Evolutionary conservation across 768 basidiomycete genomes (phyloP), one percentile per base, ranked within the genome.

Genomic region (Kwoniella pini): DNA sequence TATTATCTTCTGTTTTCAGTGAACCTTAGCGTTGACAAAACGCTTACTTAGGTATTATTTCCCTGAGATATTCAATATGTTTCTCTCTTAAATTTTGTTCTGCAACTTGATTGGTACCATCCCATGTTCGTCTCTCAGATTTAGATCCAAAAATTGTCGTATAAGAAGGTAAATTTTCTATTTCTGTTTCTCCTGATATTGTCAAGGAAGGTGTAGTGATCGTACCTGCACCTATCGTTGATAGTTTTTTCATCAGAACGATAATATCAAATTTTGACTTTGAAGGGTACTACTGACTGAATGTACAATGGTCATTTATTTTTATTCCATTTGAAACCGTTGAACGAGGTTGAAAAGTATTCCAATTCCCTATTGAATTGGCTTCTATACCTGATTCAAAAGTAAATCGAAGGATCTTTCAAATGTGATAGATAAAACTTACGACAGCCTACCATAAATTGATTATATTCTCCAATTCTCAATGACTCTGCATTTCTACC

Each of bases 391-490:
- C 92, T 96, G 71, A 26, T 26, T 12, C 40, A 28, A 9, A 7
- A 45, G 36, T 45, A 22, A 50, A 42, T 59, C 56, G n/a, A 59
- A 40, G 42, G 12, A 22, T 45, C 19, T 43, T 42, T 10, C 28
- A 54, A 1, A 15, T 36, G 15, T n/a, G 7, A 36, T 36, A 36
- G 33, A 15, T 17, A 38, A 31, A 17, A 86, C 90, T 63, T 72
- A 95, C 95, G 88, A 77, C 88, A 91, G 21, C 89, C 90, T 54
- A 96, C 91, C 80, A 96, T 91, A 71, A 99, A 95, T 59, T 93
- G 81, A 77, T 97, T 97, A 62, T 90, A 86, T 76, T 95, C 87
- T 4, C 95, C 95, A 48, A 99, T 91, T 19, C 87, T 85, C 91
- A 97, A 91, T 33, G 88, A 85, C 72, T 91, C 89, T 70, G 89